Base-by-base conservation (phyloP, 2,329 filamentous ascomycete species). In the Thelonectria olida region DNA sequence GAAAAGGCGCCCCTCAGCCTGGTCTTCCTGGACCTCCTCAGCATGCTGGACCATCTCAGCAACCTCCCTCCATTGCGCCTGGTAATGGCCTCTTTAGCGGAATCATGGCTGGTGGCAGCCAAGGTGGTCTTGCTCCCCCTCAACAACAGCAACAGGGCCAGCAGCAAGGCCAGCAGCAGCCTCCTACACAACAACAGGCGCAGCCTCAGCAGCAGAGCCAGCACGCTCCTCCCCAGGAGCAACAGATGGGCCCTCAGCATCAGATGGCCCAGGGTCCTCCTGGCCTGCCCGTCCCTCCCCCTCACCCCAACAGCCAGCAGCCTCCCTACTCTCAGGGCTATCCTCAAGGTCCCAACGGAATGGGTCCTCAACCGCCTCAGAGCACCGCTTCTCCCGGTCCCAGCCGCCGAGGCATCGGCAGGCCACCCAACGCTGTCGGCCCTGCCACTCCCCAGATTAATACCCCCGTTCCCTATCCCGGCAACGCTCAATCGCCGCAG, bases 361-460 rank as follows among this genome's bases (percentile, higher is more conserved):
- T 97, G 78, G 91, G 88, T 31, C 87, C 90, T 61, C 93, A 96
- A 76, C 89, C 92, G 49, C 93, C 93, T 48, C 92, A 90, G 76
- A 90, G 90, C 63, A 95, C 92, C 31, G 91, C 92, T 50, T 97
- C 93, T 61, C 95, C 95, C 22, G 95, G 94, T 5, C 92, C 92
- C 17, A 89, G 88, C 65, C 92, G 93, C 78, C 87, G 90, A 72
- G 85, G 90, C 22, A 87, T 89, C 56, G 88, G 86, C 60, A 86
- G 91, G 56, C 89, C 89, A 61, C 85, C 88, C 27, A 84, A 84
- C 50, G 82, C 82, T 19, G 79, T 80, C 58, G 87, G 90, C 45
- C 93, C 94, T 62, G 92, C 93, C 25, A 97, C 96, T 64, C 94
- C 95, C 63, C 93, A 97, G 80, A 93, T 97, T 78, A 93, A 92